Base-by-base conservation (phyloP, 805 yeast genomes). In the Candida taoyuanica region DNA sequence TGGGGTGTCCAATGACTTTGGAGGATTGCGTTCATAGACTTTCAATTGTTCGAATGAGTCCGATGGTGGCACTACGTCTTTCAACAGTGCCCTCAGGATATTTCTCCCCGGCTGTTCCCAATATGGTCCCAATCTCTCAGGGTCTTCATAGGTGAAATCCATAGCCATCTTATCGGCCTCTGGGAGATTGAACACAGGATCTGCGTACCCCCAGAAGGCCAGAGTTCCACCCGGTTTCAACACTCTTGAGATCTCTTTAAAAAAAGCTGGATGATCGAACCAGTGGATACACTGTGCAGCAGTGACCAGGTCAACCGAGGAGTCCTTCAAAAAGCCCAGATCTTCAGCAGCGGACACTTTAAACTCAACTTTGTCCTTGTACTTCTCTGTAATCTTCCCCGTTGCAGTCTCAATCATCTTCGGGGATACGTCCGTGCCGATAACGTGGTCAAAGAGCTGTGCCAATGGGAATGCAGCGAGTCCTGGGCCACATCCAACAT, bases 221-320 rank as follows among this genome's bases (percentile, higher is more conserved):
- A 88, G 54, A 0, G 88, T 80, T 2, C 93, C 95, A 16, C 68
- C 66, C 1, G 74, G 70, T 36, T 71, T 72, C 42, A 86, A 64
- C 12, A 76, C 62, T 5, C 74, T 51, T 16, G 64, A 59, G 2
- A 74, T 67, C 42, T 74, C 76, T 5, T 58, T 50, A 54, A 76
- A 78, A 55, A 79, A 81, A 20, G 48, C 47, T 0, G 64, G 62
- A 42, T 74, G 80, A 39, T 81, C 70, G 40, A 85, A 73, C 95
- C 96, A 88, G 60, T 88, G 96, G n/a, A 73, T 76, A 42, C 88
- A 82, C 55, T 88, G 88, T 0, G 89, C 95, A n/a, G 81, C 84
- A 3, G 87, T 73, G 12, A 86, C 65, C 49, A 86, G 43, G 54
- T 83, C 94, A 7, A 78, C 73, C 0, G 74, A 34, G 51, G 48